Base-by-base conservation (phyloP, 257 asterid species). In the Orobanche coerulescens region DNA sequence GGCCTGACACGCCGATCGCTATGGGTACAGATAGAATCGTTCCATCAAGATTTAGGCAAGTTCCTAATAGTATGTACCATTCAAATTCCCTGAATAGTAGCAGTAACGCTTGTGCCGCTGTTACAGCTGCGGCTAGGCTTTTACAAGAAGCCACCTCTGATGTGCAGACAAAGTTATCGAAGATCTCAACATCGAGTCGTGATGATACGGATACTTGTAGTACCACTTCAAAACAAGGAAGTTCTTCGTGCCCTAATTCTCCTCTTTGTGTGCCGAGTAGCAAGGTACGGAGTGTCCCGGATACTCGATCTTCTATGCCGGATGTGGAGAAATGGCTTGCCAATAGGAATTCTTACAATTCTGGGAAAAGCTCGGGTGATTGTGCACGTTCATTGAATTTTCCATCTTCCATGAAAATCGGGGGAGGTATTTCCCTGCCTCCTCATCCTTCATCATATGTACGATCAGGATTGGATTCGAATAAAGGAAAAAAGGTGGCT, bases 371-470 rank as follows among this genome's bases (percentile, higher is more conserved):
- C 8, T 40, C 60, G 9, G 65, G 80, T 48, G 80, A 78, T 28
- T 64, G 75, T 50, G 71, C 77, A 0, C 86, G 91, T n/a, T 84
- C 95, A 7, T 68, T 84, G 70, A 76, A 71, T 67, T 75, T 82
- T 62, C 67, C 82, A 0, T 57, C 82, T 58, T 67, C 78, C 11
- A 28, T 33, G 33, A 78, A 67, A 71, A 65, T 25, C 16, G 83
- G 83, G 82, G 83, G 76, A 51, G 69, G 66, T 54, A 8, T 62
- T 76, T 63, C 74, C 55, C 71, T 80, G 70, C 92, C 95, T 63
- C 89, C 92, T 12, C 85, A 77, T 53, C 95, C 93, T 14, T 66
- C 79, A 0, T 70, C 77, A 1, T n/a, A 46, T 62, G 48, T 70
- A 26, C 76, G 81, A 60, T 64, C 61, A 57, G 93, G 84, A 53